Evolutionary conservation across 2,329 filamentous ascomycete species (phyloP), one percentile per base, ranked within the genome.

Genomic region (Metarhizium rileyi): DNA sequence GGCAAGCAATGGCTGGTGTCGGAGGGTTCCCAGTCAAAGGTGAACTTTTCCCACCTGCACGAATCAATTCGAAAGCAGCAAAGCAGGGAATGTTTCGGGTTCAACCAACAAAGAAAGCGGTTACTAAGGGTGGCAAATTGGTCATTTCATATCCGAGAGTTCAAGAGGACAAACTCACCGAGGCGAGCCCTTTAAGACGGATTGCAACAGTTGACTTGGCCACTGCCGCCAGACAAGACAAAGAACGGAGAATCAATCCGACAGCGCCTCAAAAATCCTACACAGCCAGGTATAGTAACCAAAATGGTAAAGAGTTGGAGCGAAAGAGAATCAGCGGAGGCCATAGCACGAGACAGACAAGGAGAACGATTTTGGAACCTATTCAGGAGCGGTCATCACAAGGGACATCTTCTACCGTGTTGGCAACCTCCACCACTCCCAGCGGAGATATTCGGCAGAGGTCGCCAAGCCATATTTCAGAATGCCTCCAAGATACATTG

Each of bases 91-190:
- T 43, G 20, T 7, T 12, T 40, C 51, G 51, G 57, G 52, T 44
- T 48, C 47, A 53, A 53, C 45, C 53, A 16, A 49, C 55, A 3
- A 68, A 65, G 50, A 64, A 59, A 48, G 51, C 56, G 28, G 55
- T 26, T 9, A 50, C 45, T 20, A 61, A 66, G 25, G 61, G 59
- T 5, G 67, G 66, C 7, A 76, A 70, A 50, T 54, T 74, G 18
- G 57, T 59, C 4, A 80, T 80, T 30, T 79, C 76, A 10, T 65
- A 68, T 12, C 77, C 77, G 1, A 68, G 80, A 33, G 55, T 76
- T 12, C 50, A 47, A 30, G 59, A 67, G 18, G 53, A 55, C 44
- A 61, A 9, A 9, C 22, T 47, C 7, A 23, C 59, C 22, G 65
- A 64, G 23, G 56, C 61, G 20, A 74, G 69, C 48, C 68, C 74